Evolutionary conservation across 306 rosid genomes (phyloP).

Genomic region (Urtica urens): DNA sequence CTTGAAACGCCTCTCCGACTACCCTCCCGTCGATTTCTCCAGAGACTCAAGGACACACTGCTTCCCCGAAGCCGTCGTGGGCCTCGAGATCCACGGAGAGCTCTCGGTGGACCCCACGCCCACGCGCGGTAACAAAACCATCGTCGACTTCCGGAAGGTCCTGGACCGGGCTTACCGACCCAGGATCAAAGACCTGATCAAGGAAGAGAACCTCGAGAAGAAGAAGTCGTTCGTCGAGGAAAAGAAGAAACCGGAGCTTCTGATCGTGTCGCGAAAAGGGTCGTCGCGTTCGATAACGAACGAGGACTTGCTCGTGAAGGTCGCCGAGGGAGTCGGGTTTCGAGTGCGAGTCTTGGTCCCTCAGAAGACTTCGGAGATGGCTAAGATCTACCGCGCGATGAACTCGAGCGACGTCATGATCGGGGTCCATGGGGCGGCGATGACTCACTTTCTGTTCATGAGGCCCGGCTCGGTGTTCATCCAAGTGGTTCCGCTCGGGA

Average conservation of each 20-base stretch:
- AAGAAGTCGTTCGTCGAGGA: slow-evolving; percentile 19
- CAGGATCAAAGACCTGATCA: slow-evolving; percentile 43
- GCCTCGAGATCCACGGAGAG: slow-evolving; percentile 81
- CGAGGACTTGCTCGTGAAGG: slow-evolving; percentile 50
- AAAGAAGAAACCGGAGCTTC: slow-evolving; percentile 38
- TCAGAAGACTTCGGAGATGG: slow-evolving; percentile 51
- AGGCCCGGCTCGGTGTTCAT: slow-evolving; percentile 60
- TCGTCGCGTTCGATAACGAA: slow-evolving; percentile 71
- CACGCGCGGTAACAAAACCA: slow-evolving; percentile 47
- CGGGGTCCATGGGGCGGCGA: slow-evolving; percentile 97
- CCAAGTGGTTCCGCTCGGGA: slow-evolving; percentile 83
- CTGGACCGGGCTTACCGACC: slow-evolving; percentile 71
- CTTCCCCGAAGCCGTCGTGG: slow-evolving; percentile 73
- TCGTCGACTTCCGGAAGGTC: slow-evolving; percentile 59
- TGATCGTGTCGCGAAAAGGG: slow-evolving; percentile 57
- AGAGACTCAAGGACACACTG: slow-evolving; percentile 65
- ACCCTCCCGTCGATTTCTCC: slow-evolving; percentile 44
- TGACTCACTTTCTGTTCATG: slow-evolving; percentile 85
- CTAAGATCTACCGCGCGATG: slow-evolving; percentile 56
- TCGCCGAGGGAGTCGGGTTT: slow-evolving; percentile 64
- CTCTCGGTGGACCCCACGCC: slow-evolving; percentile 46
- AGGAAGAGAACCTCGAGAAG: slow-evolving; percentile 39
- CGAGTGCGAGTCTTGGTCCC: slow-evolving; percentile 53
- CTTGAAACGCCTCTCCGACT: slow-evolving; percentile 59
- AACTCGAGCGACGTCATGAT: slow-evolving; percentile 76